phyloP scores from a whole-genome alignment of 208 protist genomes.

The Leishmania braziliensis region DNA sequence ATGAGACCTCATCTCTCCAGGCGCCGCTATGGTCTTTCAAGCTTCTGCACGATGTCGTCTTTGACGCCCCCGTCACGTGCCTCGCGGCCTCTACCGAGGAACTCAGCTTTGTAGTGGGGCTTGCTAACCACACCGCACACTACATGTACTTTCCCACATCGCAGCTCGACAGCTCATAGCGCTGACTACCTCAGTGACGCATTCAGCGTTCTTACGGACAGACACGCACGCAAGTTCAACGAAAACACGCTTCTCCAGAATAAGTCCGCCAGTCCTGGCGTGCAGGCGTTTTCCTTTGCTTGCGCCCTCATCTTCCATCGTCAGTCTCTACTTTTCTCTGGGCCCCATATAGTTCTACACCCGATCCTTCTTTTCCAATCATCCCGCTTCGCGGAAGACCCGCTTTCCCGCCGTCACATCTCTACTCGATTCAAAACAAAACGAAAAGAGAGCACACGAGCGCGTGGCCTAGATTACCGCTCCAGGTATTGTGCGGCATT shows the following conservation, averaged over 20 bases:
- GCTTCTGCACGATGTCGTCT: conserved; percentile 26
- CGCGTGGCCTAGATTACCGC: not conserved
- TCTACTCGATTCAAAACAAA: not conserved
- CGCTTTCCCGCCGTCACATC: not conserved
- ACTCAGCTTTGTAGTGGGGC: conserved; percentile 22
- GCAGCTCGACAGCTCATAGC: conserved; percentile 15
- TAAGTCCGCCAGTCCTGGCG: not conserved
- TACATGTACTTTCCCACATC: conserved; percentile 16
- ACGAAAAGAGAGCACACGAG: not conserved
- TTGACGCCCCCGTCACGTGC: conserved; percentile 27
- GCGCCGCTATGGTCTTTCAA: conserved; percentile 32
- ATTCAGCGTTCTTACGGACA: not conserved
- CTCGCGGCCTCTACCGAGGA: conserved; percentile 16
- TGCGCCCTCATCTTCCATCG: not conserved
- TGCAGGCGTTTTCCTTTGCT: not conserved
- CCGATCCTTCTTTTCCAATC: not conserved
- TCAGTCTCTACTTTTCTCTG: not conserved
- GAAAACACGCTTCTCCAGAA: not conserved
- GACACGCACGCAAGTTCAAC: not conserved
- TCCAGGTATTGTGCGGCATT: too few species aligned
- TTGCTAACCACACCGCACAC: conserved; percentile 24
- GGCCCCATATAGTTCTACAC: not conserved
- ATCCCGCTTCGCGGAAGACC: not conserved
- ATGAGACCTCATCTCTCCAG: not conserved
- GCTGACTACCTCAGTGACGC: not conserved